phyloP scores from a whole-genome alignment of 129 eudicot genomes.

The Sambucus nigra region DNA sequence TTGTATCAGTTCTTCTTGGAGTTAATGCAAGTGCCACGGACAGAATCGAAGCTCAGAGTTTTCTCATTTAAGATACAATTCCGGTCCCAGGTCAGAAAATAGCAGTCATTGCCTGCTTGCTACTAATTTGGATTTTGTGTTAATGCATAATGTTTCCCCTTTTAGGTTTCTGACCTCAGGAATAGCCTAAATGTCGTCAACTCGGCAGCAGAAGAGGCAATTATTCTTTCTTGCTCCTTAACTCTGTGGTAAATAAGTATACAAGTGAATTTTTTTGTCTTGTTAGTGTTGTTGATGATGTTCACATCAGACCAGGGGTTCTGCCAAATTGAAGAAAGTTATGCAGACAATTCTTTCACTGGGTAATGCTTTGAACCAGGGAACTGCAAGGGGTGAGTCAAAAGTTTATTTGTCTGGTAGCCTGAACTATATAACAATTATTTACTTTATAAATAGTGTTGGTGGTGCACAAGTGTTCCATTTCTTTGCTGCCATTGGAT shows the following conservation, averaged over 20 bases:
- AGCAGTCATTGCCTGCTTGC: slow-evolving; percentile 6
- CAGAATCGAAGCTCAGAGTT: slow-evolving; percentile 79
- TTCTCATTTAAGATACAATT: slow-evolving; percentile 83
- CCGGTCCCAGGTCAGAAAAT: slow-evolving; percentile 48
- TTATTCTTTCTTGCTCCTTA: slow-evolving; percentile 11
- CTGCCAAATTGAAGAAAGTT: slow-evolving; percentile 60
- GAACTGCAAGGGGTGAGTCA: slow-evolving; percentile 89
- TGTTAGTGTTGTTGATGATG: slow-evolving; percentile 12
- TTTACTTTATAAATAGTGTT: not conserved
- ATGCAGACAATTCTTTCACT: slow-evolving; percentile 95
- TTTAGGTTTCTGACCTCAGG: slow-evolving; percentile 85
- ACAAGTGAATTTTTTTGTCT: not conserved
- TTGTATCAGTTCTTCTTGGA: slow-evolving; percentile 68
- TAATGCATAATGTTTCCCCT: slow-evolving; percentile 6
- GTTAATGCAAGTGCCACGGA: slow-evolving; percentile 84
- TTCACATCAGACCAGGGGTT: slow-evolving; percentile 61
- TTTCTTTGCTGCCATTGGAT: no score
- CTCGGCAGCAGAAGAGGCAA: slow-evolving; percentile 75
- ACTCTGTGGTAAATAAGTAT: slow-evolving; percentile 1
- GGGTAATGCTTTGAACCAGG: slow-evolving; percentile 97
- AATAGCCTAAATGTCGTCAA: slow-evolving; percentile 48
- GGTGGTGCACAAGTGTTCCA: not conserved
- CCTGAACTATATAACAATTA: not conserved
- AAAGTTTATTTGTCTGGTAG: slow-evolving; percentile 4
- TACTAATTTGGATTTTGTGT: slow-evolving; percentile 6